Conservation (phyloP, 2,329 filamentous ascomycete genomes). For the Lasiodiplodia sp. region DNA sequence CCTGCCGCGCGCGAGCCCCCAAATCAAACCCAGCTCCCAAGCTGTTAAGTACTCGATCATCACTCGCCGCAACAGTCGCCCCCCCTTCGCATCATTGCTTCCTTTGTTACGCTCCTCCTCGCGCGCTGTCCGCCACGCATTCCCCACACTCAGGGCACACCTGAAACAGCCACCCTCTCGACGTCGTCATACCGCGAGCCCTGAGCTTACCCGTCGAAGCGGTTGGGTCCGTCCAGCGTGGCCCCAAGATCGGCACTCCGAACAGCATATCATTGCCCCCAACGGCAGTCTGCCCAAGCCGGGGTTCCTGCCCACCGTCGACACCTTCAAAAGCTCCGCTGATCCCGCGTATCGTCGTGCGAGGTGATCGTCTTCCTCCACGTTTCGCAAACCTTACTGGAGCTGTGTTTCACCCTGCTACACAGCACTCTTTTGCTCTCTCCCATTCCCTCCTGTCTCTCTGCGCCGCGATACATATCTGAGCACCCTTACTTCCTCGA, state of each 20-base stretch:
- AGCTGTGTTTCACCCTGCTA: conserved; percentile 44
- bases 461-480: conserved; percentile 28
- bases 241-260: conserved; percentile 45
- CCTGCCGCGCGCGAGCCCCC: conserved; percentile 21
- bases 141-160: conserved; percentile 43
- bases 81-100: conserved; percentile 30
- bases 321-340: conserved; percentile 53
- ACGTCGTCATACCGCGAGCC: conserved; percentile 35
- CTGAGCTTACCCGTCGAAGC: conserved; percentile 47
- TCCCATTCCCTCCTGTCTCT: conserved; percentile 31
- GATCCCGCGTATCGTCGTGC: conserved; percentile 55
- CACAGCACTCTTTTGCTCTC: conserved; percentile 31
- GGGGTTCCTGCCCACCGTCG: conserved; percentile 36
- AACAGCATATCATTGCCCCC: conserved; percentile 45
- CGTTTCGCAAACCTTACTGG: conserved; percentile 51
- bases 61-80: conserved; percentile 23
- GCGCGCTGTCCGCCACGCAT: conserved; percentile 31
- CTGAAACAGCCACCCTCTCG: conserved; percentile 45
- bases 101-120: conserved; percentile 25
- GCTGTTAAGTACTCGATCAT: conserved; percentile 27
- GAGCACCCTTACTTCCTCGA: conserved; percentile 32
- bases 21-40: conserved; percentile 19
- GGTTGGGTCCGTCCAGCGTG: conserved; percentile 41
- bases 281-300: conserved; percentile 36
- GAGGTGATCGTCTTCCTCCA: conserved; percentile 57